Conservation (phyloP, 495 filamentous ascomycete species). For the Elaphomyces granulatus region DNA sequence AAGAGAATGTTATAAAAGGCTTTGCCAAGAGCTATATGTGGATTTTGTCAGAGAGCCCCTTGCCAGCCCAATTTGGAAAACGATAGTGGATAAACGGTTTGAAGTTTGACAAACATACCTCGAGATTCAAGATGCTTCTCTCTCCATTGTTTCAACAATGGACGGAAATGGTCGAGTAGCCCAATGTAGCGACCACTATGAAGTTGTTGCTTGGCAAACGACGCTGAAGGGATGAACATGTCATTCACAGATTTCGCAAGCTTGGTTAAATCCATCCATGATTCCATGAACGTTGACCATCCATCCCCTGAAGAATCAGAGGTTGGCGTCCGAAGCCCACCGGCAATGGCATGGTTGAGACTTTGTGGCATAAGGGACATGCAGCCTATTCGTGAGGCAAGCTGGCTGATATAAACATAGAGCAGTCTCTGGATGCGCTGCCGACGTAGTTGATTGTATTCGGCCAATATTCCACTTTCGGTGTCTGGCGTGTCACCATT, state of each 20-base stretch:
- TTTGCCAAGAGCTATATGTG: constrained; percentile 17
- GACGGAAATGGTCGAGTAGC: constrained; percentile 37
- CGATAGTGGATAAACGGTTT: no score
- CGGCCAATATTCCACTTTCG: constrained; percentile 19
- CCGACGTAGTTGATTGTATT: constrained; percentile 27
- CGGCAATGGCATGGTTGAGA: constrained; percentile 27
- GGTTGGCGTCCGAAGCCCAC: constrained; percentile 1
- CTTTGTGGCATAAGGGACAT: constrained; percentile 40
- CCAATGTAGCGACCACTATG: constrained; percentile 40
- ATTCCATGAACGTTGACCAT: constrained; percentile 35
- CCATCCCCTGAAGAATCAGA: constrained; percentile 7
- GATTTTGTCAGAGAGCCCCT: background rate
- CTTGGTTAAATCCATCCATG: constrained; percentile 40
- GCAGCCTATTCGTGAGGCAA: constrained; percentile 39
- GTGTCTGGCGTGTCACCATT: constrained; percentile 7
- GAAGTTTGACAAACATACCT: constrained; percentile 15
- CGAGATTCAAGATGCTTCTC: constrained; percentile 31
- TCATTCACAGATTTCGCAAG: constrained; percentile 38
- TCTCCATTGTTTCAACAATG: constrained; percentile 36
- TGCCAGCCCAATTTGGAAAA: no score
- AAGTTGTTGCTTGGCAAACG: constrained; percentile 36
- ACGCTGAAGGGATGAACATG: constrained; percentile 38
- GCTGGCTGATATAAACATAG: constrained; percentile 39
- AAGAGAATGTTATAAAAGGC: constrained; percentile 33
- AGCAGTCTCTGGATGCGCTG: constrained; percentile 33